Evolutionary conservation across 2,329 filamentous ascomycete species (phyloP).

Genomic region (Orbilia brochopaga): DNA sequence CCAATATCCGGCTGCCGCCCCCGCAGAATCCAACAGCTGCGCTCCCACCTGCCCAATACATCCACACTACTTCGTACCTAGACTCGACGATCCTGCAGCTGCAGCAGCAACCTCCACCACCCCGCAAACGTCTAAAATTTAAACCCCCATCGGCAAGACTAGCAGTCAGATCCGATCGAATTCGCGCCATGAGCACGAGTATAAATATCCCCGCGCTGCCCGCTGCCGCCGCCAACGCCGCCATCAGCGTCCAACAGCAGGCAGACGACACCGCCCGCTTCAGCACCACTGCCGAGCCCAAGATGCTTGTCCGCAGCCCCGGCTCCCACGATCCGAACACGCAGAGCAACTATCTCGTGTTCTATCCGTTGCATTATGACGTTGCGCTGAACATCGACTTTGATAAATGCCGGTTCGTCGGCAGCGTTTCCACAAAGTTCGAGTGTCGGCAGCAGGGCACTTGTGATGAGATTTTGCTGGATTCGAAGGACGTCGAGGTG

Average conservation of each 20-base stretch:
- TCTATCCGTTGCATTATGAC: constrained; percentile 81
- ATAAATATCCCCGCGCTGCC: constrained; percentile 24
- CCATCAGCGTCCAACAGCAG: constrained; percentile 9
- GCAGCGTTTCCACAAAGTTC: constrained; percentile 76
- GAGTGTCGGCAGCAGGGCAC: constrained; percentile 70
- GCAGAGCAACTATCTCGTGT: constrained; percentile 86
- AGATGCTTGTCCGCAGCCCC: constrained; percentile 42
- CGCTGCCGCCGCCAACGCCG: constrained; percentile 11
- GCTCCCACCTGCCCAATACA: constrained; percentile 22
- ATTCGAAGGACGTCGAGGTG: constrained; percentile 83
- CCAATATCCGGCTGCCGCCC: constrained; percentile 31
- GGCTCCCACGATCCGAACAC: constrained; percentile 75
- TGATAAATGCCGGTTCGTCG: constrained; percentile 74
- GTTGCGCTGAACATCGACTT: constrained; percentile 86
- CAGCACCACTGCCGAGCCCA: constrained; percentile 38
- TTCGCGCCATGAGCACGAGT: constrained; percentile 32
- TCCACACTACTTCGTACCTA: neutral
- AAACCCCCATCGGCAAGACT: neutral
- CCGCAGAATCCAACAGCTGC: constrained; percentile 29
- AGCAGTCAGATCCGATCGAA: constrained; percentile 10
- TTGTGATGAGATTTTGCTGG: constrained; percentile 79
- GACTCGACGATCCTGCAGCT: too few species aligned
- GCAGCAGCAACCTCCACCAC: neutral
- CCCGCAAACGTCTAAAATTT: neutral
- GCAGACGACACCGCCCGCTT: constrained; percentile 35